Percentiles rank a stretch among this genome's conserved stretches.
phyloP scores from a whole-genome alignment of 805 yeast genomes.

The Scheffersomyces amazonensis region DNA sequence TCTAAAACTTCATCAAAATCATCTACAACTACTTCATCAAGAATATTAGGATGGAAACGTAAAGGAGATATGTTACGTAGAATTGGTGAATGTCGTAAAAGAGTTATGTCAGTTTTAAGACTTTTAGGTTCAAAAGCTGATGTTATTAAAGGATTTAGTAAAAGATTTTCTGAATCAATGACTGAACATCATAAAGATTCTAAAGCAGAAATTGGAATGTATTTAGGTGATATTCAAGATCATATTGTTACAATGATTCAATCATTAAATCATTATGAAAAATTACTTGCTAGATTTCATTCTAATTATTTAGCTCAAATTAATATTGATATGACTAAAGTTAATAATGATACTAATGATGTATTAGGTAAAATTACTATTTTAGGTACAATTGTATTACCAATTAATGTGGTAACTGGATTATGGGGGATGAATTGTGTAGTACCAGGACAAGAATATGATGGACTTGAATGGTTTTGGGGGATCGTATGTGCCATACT shows the following conservation, averaged over 20 bases:
- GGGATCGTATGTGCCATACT: conserved; percentile 33
- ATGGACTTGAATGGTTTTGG: conserved; percentile 41
- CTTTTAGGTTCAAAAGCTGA: conserved; percentile 91
- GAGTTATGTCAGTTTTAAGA: conserved; percentile 87
- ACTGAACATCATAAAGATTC: conserved; percentile 69
- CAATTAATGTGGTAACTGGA: conserved; percentile 94
- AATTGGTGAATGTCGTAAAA: conserved; percentile 91
- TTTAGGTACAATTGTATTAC: conserved; percentile 91
- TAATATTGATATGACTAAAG: conserved; percentile 96
- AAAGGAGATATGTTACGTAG: conserved; percentile 94
- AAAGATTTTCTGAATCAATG: conserved; percentile 66
- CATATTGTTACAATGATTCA: conserved; percentile 98
- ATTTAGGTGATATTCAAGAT: conserved; percentile 95
- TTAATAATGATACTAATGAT: conserved; percentile 95
- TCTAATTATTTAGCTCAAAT: conserved; percentile 95
- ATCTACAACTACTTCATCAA: conserved; percentile 48
- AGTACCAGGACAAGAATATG: conserved; percentile 82
- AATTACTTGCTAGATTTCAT: conserved; percentile 89
- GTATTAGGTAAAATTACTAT: conserved; percentile 91
- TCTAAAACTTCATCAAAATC: conserved; percentile 9
- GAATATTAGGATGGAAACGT: conserved; percentile 65
- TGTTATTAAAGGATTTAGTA: conserved; percentile 94
- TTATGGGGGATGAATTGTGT: conserved; percentile 98
- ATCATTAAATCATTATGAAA: conserved; percentile 90
- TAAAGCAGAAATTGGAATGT: conserved; percentile 78